Base-by-base conservation (phyloP, 2,329 filamentous ascomycete species). In the Penicillium sp. region DNA sequence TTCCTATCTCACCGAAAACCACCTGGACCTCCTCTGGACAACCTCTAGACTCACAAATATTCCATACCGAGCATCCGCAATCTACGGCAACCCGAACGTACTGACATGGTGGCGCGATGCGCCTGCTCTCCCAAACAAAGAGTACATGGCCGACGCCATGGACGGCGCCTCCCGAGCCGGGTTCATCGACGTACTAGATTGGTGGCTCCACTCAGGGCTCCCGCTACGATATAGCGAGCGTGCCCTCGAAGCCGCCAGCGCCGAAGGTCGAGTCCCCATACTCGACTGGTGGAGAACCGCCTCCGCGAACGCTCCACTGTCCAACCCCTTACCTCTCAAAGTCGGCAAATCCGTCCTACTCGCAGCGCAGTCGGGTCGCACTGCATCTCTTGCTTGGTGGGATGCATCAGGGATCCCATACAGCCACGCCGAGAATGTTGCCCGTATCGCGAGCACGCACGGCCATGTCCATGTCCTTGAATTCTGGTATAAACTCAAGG, bases 231-330 rank as follows among this genome's bases (percentile, higher is more conserved):
- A 94, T 74, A 96, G 90, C 12, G 91, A 96, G 72, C 83, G 87
- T 6, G 91, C 93, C 0, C 83, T 97, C 19, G 93, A 97, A 74
- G 89, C 93, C 68, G 93, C 93, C 31, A 93, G 89, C 58, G 87
- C 87, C 4, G 89, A 91, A 68, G 92, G 93, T 8, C 89, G 94
- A 63, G 81, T 96, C n/a, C 79, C 86, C 7, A 91, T 97, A 0
- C 82, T 97, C 1, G 89, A 96, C 67, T 97, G 93, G 93, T 97
- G 93, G 93, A 90, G 90, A 66, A 83, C 88, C 59, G 86, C 88
- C 0, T 84, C 83, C 13, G 76, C 80, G 15, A 82, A 83, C 53
- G 82, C 87, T 67, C 82, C 87, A 43, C 75, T 76, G 1, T 76
- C 78, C 54, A 72, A 76, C 6, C 72, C 77, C 10, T 70, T 88